Evolutionary conservation across 1,284 basidiomycete genomes (phyloP).

Genomic region (Pulveroboletus sp.): DNA sequence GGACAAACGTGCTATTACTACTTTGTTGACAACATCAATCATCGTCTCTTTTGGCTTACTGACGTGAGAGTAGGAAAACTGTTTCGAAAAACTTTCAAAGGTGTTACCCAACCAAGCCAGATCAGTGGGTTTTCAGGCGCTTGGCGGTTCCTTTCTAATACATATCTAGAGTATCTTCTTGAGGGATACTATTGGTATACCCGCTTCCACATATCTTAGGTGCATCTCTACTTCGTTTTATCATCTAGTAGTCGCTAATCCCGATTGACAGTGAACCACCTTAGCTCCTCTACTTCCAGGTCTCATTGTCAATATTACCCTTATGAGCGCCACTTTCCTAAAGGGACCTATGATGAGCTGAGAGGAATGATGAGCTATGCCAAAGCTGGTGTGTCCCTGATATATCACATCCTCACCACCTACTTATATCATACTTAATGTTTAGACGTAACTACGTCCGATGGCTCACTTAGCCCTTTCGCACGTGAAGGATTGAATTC

Average conservation of each 20-base stretch:
- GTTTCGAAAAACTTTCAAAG: too few relatives aligned
- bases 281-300: conserved; percentile 9
- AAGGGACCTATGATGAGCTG: conserved; percentile 12
- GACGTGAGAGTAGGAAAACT: too few relatives aligned
- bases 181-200: too few relatives aligned
- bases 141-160: too few relatives aligned
- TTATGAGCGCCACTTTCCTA: conserved; percentile 11
- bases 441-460: conserved; percentile 22
- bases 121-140: conserved; percentile 17
- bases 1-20: conserved; percentile 12
- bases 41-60: conserved; percentile 25
- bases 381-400: conserved; percentile 14
- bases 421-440: not conserved
- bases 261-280: too few relatives aligned
- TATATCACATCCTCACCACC: not conserved
- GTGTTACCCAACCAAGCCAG: conserved; percentile 9
- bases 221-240: conserved; percentile 5
- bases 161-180: too few relatives aligned
- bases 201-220: too few relatives aligned
- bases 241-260: too few relatives aligned
- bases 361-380: conserved; percentile 26
- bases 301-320: conserved; percentile 27
- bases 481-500: conserved; percentile 16
- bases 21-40: conserved; percentile 21
- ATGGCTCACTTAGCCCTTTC: conserved; percentile 24